Conservation (phyloP, 495 filamentous ascomycete genomes). For the Aspergillus biplanus region DNA sequence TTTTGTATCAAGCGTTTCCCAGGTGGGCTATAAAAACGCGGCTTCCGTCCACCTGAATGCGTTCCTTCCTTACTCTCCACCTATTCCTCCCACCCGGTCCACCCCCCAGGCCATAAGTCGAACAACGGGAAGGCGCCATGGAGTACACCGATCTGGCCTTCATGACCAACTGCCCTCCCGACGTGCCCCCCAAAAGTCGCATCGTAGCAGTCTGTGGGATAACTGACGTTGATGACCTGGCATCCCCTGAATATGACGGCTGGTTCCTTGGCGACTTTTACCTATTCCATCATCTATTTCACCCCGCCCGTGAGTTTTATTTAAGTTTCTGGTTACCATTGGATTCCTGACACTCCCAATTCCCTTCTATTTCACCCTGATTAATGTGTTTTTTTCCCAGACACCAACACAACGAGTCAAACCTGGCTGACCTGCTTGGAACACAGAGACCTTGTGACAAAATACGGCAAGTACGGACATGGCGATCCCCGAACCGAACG, state of each 20-base stretch:
- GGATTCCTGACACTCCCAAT: too few species aligned
- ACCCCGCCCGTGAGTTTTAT: neutral
- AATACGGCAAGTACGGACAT: constrained; percentile 6
- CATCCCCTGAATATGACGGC: neutral
- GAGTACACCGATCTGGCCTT: too few species aligned
- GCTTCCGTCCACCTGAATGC: too few species aligned
- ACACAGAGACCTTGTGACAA: neutral
- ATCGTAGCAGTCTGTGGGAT: neutral
- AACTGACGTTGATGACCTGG: neutral
- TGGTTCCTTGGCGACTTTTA: neutral
- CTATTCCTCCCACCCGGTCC: too few species aligned
- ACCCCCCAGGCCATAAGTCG: too few species aligned
- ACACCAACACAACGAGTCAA: neutral
- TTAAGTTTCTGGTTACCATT: too few species aligned
- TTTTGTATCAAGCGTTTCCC: too few species aligned
- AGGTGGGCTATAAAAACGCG: too few species aligned
- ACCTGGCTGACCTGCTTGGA: constrained; percentile 9
- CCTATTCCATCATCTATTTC: neutral
- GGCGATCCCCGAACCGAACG: constrained; percentile 1
- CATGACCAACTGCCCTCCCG: neutral
- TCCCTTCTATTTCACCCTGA: too few species aligned
- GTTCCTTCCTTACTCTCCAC: too few species aligned
- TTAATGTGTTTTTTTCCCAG: neutral
- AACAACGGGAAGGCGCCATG: too few species aligned
- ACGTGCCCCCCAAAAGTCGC: neutral